Evolutionary conservation across 176 grass and related monocot genomes (phyloP), one percentile per base, ranked within the genome.

Genomic region (Areca catechu): DNA sequence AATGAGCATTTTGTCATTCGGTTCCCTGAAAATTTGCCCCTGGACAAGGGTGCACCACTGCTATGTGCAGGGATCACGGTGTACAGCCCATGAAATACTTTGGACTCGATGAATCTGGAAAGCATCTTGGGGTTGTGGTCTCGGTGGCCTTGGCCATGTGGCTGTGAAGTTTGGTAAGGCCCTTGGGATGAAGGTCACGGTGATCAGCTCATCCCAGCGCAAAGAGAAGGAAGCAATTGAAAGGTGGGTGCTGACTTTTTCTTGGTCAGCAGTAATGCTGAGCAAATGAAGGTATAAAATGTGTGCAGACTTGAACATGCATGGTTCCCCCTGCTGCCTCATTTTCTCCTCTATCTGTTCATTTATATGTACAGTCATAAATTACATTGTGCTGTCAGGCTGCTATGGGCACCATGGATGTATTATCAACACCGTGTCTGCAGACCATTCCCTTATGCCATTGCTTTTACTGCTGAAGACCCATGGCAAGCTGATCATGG

Each of bases 81-180:
- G 63, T 89, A 89, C 69, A 51, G 51, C 7, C 86, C 86, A 83
- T 89, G 85, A 73, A 70, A 58, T 57, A 71, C 47, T 61, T 73
- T 21, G 80, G 69, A 7, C 69, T 84, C 17, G 61, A 71, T 21
- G 56, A 4, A 48, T 57, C 76, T 0, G 81, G 81, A 0, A 81
- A 68, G 70, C 68, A 81, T 56, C 48, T 89, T 2, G 86, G 80
- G 30, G 77, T 89, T 18, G 15, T 85, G 77, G 86, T 3, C 81
- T 89, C 5, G 86, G 86, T 1, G 86, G 86, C 1, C 81, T 89
- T 1, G 86, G 86, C 0, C 86, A 89, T 22, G 73, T 89, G 18
- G 81, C 86, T 5, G 85, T 89, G 6, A 89, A 74, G 80, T 80
- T 89, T 37, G 85, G 62, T 2, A 80, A 71, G 76, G 81, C 69